Base-by-base conservation (phyloP, 495 filamentous ascomycete genomes). In the Podospora pseudocomata region DNA sequence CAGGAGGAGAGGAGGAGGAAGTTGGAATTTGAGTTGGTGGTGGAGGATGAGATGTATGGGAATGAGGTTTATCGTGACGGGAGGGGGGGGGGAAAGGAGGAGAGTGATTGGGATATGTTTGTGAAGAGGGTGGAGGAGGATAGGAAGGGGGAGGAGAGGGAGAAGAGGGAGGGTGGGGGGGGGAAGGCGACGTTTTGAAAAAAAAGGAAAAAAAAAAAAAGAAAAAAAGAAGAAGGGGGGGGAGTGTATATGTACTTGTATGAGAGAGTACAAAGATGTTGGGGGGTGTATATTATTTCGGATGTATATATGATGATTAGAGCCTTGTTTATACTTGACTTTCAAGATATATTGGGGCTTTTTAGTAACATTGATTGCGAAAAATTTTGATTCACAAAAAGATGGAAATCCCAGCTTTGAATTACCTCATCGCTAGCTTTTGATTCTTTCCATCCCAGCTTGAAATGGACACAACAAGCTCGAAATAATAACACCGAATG, bases 21-120 rank as follows among this genome's bases (percentile, higher is more conserved):
- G 5, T 18, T 23, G 19, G 26, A 27, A 18, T 9, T 18, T 59
- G 56, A 59, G 56, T 18, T 23, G 56, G 19, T 23, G 56, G 19
- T 23, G 56, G 19, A 59, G 56, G 56, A 59, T 59, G 56, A 59
- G 56, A 27, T 23, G 26, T 27, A 59, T 20, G 56, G 56, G 56
- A 13, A 13, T 5, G 56, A 59, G 56, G 15, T 5, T 18, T 23
- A 3, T 20, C 16, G 7, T 20, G 56, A 18, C 20, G 56, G 13
- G 56, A 59, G 1, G 39, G 39, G 39, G 39, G 13, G 39, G 56
- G 56, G 26, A 3, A 18, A 20, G 56, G 56, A 59, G 56, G 56
- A 20, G 56, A 18, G 26, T 19, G 19, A 59, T 59, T 20, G 26
- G 26, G 56, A 59, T 20, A 59, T 4, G 5, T 59, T 59, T 59